Percentiles rank a stretch among this genome's conserved stretches.
Conservation (phyloP, 139 green algal species). For the Tetradesmus obliquus region DNA sequence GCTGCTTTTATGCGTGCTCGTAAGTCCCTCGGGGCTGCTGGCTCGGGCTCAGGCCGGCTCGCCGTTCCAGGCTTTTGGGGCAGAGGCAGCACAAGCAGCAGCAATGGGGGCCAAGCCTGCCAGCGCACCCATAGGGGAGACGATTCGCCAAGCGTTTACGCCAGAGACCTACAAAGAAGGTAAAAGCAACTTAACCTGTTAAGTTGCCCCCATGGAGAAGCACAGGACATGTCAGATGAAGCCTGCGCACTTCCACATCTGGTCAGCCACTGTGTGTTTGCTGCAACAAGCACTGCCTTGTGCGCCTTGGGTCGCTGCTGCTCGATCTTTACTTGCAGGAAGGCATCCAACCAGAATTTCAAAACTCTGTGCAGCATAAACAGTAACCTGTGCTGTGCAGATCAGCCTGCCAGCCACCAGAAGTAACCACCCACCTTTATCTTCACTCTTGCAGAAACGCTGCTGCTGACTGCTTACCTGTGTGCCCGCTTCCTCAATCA, state of each 20-base stretch:
- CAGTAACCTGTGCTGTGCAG: no score
- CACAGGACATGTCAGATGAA: background rate
- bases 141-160: background rate
- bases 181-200: background rate
- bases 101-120: background rate
- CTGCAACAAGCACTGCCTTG: no score
- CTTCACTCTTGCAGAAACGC: no score
- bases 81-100: background rate
- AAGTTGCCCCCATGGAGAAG: background rate
- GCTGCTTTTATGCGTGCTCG: background rate
- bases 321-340: no score
- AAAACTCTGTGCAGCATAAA: no score
- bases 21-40: background rate
- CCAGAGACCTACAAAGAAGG: background rate
- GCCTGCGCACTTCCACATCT: background rate
- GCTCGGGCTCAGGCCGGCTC: background rate
- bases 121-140: background rate
- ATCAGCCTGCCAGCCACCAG: no score
- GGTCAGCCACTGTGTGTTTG: no score
- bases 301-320: no score
- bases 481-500: no score
- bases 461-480: no score
- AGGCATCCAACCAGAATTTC: no score
- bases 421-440: no score
- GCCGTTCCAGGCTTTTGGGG: background rate